These are phyloP conservation scores for Anthracocystis walkeri DNA, from an alignment of 1,284 basidiomycete genomes.

Conservation along the genomic window DNA sequence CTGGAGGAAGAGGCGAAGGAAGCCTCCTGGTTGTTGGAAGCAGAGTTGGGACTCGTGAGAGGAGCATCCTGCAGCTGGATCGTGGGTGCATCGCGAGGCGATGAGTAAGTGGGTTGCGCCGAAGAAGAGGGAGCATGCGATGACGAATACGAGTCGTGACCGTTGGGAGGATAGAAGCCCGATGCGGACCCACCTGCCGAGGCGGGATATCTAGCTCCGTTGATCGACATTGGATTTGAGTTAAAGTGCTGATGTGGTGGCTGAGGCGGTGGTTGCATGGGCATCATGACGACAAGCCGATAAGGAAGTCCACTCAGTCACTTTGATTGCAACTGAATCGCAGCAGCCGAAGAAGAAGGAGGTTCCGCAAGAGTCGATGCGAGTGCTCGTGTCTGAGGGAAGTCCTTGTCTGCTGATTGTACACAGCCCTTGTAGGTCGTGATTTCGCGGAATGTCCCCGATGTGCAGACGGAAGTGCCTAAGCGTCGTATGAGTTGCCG, in stretches of 20 bases:
- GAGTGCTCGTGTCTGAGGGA: too few species aligned
- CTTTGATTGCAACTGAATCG: neutral
- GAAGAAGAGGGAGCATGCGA: slow-evolving; percentile 22
- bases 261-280: slow-evolving; percentile 46
- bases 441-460: too few species aligned
- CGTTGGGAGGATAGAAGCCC: slow-evolving; percentile 42
- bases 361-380: too few species aligned
- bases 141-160: slow-evolving; percentile 17
- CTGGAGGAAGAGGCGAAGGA: slow-evolving; percentile 27
- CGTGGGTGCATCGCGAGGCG: slow-evolving; percentile 24
- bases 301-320: neutral
- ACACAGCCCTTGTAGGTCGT: too few species aligned
- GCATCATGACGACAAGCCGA: slow-evolving; percentile 40
- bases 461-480: too few species aligned
- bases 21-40: slow-evolving; percentile 22
- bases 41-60: slow-evolving; percentile 16
- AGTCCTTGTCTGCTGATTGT: too few species aligned
- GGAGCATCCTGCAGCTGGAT: slow-evolving; percentile 41
- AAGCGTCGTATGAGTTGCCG: too few species aligned
- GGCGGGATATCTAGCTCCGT: slow-evolving; percentile 17
- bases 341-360: neutral
- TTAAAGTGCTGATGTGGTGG: slow-evolving; percentile 48
- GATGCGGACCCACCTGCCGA: slow-evolving; percentile 7
- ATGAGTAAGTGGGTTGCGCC: slow-evolving; percentile 11
- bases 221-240: slow-evolving; percentile 30